phyloP scores from a whole-genome alignment of 176 grass and related monocot species.

The Avena insularis region DNA sequence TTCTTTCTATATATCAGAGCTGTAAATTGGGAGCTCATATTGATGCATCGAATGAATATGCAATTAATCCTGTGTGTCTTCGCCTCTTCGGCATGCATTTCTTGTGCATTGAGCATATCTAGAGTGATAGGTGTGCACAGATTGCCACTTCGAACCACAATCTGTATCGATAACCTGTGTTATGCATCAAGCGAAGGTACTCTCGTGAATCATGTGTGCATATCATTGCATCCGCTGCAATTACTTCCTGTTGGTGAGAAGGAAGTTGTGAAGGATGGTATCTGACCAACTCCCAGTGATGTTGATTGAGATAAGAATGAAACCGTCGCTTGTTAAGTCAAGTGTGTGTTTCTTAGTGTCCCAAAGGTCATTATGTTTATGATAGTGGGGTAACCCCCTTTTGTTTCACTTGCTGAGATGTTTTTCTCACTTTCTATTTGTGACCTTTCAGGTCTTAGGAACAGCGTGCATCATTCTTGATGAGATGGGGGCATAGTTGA shows the following conservation, averaged over 20 bases:
- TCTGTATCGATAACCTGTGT: background rate
- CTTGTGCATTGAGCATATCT: background rate
- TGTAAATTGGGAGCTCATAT: background rate
- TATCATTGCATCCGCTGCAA: background rate
- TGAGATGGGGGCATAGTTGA: background rate
- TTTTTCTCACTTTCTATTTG: background rate
- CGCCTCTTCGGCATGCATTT: background rate
- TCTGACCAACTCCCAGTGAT: background rate
- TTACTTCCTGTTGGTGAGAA: background rate
- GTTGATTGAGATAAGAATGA: background rate
- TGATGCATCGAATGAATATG: background rate
- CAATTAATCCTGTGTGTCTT: background rate
- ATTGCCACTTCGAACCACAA: background rate
- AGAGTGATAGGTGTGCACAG: background rate
- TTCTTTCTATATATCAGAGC: background rate
- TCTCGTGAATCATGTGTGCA: background rate
- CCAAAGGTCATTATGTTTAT: background rate
- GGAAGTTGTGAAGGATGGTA: background rate
- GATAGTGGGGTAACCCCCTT: background rate
- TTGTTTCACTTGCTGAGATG: background rate
- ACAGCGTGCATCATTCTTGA: background rate
- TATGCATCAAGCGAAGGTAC: background rate
- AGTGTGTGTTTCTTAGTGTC: background rate
- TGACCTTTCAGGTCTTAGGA: background rate
- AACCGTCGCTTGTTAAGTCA: background rate